These are phyloP conservation scores for Neodidymelliopsis sp. DNA, from an alignment of 2,329 filamentous ascomycete genomes.

Conservation along the genomic window DNA sequence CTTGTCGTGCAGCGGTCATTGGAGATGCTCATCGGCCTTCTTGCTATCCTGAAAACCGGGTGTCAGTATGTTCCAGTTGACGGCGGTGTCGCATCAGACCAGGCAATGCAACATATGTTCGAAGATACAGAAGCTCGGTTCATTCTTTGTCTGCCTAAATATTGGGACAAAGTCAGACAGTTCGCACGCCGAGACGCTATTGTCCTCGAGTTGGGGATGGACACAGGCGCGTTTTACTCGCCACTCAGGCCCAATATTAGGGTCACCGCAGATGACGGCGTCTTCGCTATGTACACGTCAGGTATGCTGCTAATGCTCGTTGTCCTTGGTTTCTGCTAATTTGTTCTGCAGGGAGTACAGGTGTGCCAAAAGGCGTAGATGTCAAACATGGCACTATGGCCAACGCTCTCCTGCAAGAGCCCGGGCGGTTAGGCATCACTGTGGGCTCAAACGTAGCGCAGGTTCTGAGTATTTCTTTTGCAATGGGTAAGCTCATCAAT, in stretches of 20 bases:
- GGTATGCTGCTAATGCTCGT: slow-evolving; percentile 17
- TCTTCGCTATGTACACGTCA: slow-evolving; percentile 62
- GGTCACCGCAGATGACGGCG: slow-evolving; percentile 35
- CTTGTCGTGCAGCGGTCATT: slow-evolving; percentile 63
- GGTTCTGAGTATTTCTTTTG: slow-evolving; percentile 66
- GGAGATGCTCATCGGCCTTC: slow-evolving; percentile 65
- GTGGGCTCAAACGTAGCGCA: slow-evolving; percentile 62
- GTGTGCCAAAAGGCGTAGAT: slow-evolving; percentile 66
- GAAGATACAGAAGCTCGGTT: slow-evolving; percentile 55
- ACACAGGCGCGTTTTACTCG: slow-evolving; percentile 33
- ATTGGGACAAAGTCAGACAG: slow-evolving; percentile 37
- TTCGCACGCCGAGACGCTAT: slow-evolving; percentile 24
- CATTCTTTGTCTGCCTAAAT: slow-evolving; percentile 57
- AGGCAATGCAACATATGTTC: slow-evolving; percentile 57
- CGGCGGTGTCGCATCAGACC: slow-evolving; percentile 53
- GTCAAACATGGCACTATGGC: slow-evolving; percentile 63
- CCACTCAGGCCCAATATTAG: slow-evolving; percentile 26
- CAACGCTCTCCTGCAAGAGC: slow-evolving; percentile 61
- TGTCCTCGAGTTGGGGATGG: slow-evolving; percentile 32
- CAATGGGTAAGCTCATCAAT: slow-evolving; percentile 68
- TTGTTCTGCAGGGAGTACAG: slow-evolving; percentile 55
- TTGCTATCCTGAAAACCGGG: slow-evolving; percentile 65
- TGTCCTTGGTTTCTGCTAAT: not conserved
- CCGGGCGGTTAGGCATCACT: slow-evolving; percentile 60
- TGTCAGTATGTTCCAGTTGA: slow-evolving; percentile 68